Conservation (phyloP, 163 green algal genomes). For the Scenedesmus sp. region DNA sequence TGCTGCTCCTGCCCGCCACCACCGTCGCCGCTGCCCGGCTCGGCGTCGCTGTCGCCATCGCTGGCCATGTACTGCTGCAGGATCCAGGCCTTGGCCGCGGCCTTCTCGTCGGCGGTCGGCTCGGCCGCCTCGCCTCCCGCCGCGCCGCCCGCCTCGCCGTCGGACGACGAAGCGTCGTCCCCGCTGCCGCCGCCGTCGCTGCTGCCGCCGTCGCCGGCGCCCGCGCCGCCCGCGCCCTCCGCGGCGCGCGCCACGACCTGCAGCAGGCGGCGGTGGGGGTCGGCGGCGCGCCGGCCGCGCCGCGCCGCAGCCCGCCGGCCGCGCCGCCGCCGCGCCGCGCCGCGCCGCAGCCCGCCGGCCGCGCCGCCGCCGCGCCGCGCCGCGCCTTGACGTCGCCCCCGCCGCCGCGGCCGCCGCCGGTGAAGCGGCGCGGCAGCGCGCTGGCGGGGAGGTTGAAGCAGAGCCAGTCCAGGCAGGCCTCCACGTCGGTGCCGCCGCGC, state of each 20-base stretch:
- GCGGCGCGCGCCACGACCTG: constrained; percentile 23
- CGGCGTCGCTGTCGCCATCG: constrained; percentile 36
- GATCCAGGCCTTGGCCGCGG: constrained; percentile 73
- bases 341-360: background rate
- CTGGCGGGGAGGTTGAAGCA: constrained; percentile 68
- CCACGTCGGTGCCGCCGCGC: constrained; percentile 11
- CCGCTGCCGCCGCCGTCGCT: background rate
- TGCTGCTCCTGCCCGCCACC: background rate
- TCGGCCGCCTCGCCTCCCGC: background rate
- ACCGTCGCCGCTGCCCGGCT: too few relatives aligned
- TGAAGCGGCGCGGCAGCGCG: constrained; percentile 72
- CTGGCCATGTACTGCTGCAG: constrained; percentile 68
- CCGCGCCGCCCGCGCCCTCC: background rate
- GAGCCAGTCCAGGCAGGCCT: constrained; percentile 79
- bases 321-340: background rate
- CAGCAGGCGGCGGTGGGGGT: background rate
- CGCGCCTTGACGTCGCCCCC: constrained; percentile 10
- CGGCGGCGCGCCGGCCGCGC: background rate
- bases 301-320: background rate
- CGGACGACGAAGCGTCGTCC: too few relatives aligned
- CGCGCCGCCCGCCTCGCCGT: constrained; percentile 11
- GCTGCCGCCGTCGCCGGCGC: constrained; percentile 37
- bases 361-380: background rate
- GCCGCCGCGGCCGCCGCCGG: constrained; percentile 23
- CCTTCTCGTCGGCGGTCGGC: constrained; percentile 41